phyloP scores from a whole-genome alignment of 768 basidiomycete species.

The Hygrocybe coccinea region DNA sequence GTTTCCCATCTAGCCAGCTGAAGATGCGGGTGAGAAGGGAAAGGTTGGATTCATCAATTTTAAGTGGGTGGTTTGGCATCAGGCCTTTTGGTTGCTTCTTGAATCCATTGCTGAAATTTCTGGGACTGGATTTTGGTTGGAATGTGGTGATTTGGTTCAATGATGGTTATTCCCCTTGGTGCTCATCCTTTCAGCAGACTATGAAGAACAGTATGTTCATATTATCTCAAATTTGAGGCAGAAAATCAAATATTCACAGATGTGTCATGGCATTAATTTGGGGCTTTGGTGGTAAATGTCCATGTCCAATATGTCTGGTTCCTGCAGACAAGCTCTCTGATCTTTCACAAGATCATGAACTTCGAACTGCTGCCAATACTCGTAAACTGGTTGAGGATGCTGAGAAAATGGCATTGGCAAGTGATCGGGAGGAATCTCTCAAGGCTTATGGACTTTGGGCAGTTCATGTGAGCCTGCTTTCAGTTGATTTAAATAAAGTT shows the following conservation, averaged over 20 bases:
- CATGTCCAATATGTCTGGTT: slow-evolving; percentile 38
- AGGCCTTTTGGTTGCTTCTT: slow-evolving; percentile 29
- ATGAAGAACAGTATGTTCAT: slow-evolving; percentile 42
- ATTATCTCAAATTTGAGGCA: neutral
- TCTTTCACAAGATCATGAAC: slow-evolving; percentile 12
- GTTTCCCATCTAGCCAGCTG: slow-evolving; percentile 15
- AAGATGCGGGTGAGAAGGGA: slow-evolving; percentile 27
- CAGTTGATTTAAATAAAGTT: slow-evolving; percentile 1
- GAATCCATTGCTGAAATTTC: slow-evolving; percentile 18
- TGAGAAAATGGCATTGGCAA: neutral
- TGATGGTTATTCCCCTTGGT: slow-evolving; percentile 33
- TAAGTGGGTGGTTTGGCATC: slow-evolving; percentile 37
- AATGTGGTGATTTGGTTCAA: slow-evolving; percentile 26
- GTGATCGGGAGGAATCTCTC: slow-evolving; percentile 17
- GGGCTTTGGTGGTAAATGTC: slow-evolving; percentile 25
- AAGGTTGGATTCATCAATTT: slow-evolving; percentile 29
- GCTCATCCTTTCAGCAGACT: slow-evolving; percentile 39
- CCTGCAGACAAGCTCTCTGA: slow-evolving; percentile 22
- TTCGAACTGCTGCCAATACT: slow-evolving; percentile 18
- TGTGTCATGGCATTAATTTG: slow-evolving; percentile 37
- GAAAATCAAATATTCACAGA: slow-evolving; percentile 16
- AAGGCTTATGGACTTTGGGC: slow-evolving; percentile 20
- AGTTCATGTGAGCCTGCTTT: slow-evolving; percentile 19
- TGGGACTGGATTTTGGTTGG: slow-evolving; percentile 17
- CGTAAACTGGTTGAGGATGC: neutral